Evolutionary conservation across 73 alveolate species (phyloP).

Genomic region (Paramecium sonneborni): DNA sequence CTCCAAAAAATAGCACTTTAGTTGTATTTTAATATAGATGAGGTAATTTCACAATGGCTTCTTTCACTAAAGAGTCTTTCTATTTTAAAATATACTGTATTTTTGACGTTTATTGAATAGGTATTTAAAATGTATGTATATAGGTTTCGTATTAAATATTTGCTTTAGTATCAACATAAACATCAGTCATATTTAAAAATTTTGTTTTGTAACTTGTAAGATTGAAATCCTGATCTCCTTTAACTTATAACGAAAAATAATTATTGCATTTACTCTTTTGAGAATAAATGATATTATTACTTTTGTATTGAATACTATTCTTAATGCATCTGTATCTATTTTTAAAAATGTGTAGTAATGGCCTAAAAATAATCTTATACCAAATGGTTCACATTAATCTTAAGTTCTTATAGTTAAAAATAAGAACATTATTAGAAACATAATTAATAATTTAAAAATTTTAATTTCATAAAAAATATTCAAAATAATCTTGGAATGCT

Average conservation of each 20-base stretch:
- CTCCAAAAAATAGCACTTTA: conserved; percentile 14
- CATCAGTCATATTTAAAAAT: conserved; percentile 13
- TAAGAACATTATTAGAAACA: not conserved
- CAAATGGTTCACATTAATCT: not conserved
- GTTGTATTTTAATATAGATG: not conserved
- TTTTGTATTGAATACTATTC: conserved; percentile 5
- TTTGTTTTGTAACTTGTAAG: not conserved
- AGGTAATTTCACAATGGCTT: not conserved
- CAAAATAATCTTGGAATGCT: too few relatives aligned
- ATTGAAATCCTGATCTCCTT: not conserved
- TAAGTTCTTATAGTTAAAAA: not conserved
- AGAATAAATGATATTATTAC: not conserved
- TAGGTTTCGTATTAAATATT: not conserved
- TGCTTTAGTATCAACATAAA: not conserved
- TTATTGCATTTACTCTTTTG: not conserved
- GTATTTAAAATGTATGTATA: not conserved
- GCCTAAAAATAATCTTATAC: conserved; percentile 48
- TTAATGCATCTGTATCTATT: not conserved
- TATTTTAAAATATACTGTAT: not conserved
- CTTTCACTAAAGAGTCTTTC: not conserved
- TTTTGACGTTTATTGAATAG: not conserved
- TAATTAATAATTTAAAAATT: not conserved
- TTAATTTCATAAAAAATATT: too few relatives aligned
- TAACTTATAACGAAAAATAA: not conserved
- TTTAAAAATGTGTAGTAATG: not conserved